Base-by-base conservation (phyloP, 1,284 basidiomycete species). In the Anthracocystis panici-leucophaei region DNA sequence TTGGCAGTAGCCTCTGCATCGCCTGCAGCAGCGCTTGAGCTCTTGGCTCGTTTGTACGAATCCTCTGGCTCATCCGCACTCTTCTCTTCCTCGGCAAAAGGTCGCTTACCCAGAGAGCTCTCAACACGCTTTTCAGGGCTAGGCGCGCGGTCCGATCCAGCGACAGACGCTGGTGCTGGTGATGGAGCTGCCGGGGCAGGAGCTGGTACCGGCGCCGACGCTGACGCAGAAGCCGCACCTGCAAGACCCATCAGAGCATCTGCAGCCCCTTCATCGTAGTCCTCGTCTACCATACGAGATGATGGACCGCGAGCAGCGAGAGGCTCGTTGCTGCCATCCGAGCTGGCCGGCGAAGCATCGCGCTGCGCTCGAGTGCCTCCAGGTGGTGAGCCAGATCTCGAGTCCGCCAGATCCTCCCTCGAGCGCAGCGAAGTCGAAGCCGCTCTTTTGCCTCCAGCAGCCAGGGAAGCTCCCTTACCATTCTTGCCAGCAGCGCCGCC, bases 231-330 rank as follows among this genome's bases (percentile, higher is more conserved):
- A 21, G 82, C 82, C 9, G 83, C 83, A 21, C 83, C 82, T 10
- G 82, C 83, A 5, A 84, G 75, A 23, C 83, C 83, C 80, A 84
- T 82, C 12, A 84, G 71, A 4, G 83, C 82, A 61, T 83, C 81
- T 0, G 82, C 83, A 29, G 83, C 83, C 12, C 82, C 78, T 35
- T 83, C 79, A 54, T 84, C 82, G 46, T 84, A 84, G 60, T 83
- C 78, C 64, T 84, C 81, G 52, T 83, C 81, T 16, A 83, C 74
- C 46, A 74, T 69, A 33, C 83, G 71, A 25, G 65, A 71, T 5
- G 76, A 64, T 2, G 66, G 66, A 5, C 53, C 69, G 16, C 57
- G 67, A 14, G 78, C 77, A 2, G 72, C 74, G 11, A 75, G 60
- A 3, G 76, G 79, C 58, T 69, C 66, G 57, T 81, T 78, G 68